Conservation (phyloP, 2,329 filamentous ascomycete species). For the Botryosphaeria agaves region DNA sequence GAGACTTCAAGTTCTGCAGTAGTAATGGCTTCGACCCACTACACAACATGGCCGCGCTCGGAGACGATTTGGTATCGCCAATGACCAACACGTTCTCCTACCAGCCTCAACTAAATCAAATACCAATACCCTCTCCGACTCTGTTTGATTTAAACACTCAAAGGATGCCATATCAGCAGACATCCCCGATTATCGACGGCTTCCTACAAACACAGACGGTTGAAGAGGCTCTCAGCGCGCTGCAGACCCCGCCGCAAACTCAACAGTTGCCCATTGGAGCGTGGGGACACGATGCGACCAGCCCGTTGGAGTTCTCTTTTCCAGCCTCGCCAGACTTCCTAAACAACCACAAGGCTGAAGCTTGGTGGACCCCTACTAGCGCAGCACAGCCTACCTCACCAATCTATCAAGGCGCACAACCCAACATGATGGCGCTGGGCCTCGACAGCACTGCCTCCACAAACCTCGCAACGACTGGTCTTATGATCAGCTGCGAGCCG, state of each 20-base stretch:
- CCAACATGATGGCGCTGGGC: neutral
- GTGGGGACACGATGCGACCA: neutral
- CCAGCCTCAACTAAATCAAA: too few species aligned
- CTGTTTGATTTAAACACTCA: too few species aligned
- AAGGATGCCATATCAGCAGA: too few species aligned
- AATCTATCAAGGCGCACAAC: neutral
- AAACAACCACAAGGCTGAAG: neutral
- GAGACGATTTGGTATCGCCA: too few species aligned
- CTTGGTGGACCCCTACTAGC: neutral
- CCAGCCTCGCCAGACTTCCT: neutral
- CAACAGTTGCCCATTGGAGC: neutral
- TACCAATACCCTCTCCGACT: too few species aligned
- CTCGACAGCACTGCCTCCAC: conserved; percentile 1
- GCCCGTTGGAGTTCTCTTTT: neutral
- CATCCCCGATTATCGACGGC: too few species aligned
- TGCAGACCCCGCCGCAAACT: conserved; percentile 1
- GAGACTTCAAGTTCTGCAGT: too few species aligned
- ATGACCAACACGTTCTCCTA: too few species aligned
- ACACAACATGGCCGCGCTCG: too few species aligned
- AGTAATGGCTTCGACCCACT: too few species aligned
- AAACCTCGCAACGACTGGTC: conserved; percentile 7
- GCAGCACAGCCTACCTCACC: neutral
- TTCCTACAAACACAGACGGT: too few species aligned
- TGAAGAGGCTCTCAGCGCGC: too few species aligned
- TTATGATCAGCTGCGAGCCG: conserved; percentile 16